Conservation (phyloP, 352 stramenopile genomes). For the Achlya hypogyna region DNA sequence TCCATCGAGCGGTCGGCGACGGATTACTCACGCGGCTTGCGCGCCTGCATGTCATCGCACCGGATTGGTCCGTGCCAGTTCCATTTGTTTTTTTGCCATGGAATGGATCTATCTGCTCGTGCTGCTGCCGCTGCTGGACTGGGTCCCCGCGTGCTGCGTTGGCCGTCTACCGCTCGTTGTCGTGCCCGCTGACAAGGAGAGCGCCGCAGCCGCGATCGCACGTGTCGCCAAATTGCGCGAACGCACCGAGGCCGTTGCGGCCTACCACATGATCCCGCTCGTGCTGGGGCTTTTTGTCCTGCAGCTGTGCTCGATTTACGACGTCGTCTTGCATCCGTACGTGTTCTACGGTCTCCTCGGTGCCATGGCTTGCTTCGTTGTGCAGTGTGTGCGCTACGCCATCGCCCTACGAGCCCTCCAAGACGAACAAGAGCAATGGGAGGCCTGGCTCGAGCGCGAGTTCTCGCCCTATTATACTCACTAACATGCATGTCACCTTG, state of each 20-base stretch:
- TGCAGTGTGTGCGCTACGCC: background rate
- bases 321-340: background rate
- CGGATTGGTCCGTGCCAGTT: no score
- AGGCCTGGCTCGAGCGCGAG: background rate
- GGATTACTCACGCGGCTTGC: background rate
- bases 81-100: background rate
- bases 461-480: background rate
- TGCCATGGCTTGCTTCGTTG: background rate
- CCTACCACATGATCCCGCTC: background rate
- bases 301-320: background rate
- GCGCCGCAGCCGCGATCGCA: background rate
- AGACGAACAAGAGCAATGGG: background rate
- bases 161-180: background rate
- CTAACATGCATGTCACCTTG: background rate
- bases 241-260: background rate
- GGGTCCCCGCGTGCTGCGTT: background rate
- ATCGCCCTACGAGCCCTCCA: background rate
- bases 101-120: background rate
- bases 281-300: background rate
- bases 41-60: background rate
- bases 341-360: background rate
- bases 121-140: background rate
- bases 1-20: background rate
- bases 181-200: background rate
- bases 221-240: background rate